Evolutionary conservation across 202 grass and related monocot genomes (phyloP).

Genomic region (Musa balbisiana): DNA sequence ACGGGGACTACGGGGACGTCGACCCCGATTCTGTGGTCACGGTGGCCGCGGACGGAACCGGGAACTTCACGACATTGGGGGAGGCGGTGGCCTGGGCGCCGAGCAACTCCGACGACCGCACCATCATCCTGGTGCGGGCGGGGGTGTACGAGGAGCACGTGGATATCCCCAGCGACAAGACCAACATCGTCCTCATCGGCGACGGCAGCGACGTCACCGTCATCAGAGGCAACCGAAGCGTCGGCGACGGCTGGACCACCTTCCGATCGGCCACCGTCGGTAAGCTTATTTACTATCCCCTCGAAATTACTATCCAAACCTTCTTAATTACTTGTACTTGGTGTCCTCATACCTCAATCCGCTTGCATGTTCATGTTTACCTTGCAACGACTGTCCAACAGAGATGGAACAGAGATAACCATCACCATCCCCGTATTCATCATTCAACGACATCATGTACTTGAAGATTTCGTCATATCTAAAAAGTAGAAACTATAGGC

Average conservation of each 20-base stretch:
- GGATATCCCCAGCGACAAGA: slow-evolving; percentile 48
- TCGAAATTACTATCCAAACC: background rate
- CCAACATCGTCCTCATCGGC: slow-evolving; percentile 57
- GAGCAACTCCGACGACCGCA: slow-evolving; percentile 37
- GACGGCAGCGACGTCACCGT: slow-evolving; percentile 51
- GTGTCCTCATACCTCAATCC: background rate
- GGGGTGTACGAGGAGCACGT: slow-evolving; percentile 88
- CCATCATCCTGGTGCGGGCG: slow-evolving; percentile 48
- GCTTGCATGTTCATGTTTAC: background rate
- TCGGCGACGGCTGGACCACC: slow-evolving; percentile 64
- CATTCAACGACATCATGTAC: too few relatives aligned
- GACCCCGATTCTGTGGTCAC: slow-evolving; percentile 30
- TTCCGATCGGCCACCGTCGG: slow-evolving; percentile 73
- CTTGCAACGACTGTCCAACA: background rate
- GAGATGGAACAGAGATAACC: too few relatives aligned
- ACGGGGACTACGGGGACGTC: background rate
- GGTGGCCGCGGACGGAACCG: slow-evolving; percentile 56
- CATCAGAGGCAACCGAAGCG: slow-evolving; percentile 59
- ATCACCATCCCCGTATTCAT: too few relatives aligned
- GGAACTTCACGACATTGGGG: slow-evolving; percentile 55
- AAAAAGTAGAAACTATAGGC: too few relatives aligned
- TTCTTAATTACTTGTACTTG: background rate
- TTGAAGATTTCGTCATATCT: too few relatives aligned
- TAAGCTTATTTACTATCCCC: slow-evolving; percentile 20
- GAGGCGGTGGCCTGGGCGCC: slow-evolving; percentile 74